Conservation (phyloP, 2,329 filamentous ascomycete species). For the Davidsoniella australis region DNA sequence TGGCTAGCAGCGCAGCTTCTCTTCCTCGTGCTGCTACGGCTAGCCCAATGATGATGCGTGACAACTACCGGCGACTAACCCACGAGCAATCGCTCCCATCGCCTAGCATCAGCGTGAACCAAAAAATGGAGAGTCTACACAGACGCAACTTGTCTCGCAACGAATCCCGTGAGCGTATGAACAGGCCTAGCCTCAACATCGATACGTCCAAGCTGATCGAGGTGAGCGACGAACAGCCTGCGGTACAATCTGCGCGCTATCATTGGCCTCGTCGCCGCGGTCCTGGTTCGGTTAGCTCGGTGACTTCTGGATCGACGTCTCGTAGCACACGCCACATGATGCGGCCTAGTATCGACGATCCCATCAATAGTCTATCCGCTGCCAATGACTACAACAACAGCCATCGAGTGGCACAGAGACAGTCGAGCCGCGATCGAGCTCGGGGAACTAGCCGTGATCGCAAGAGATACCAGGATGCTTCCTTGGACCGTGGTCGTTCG, state of each 20-base stretch:
- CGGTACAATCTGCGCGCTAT: slow-evolving; percentile 32
- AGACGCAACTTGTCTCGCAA: slow-evolving; percentile 57
- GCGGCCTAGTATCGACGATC: slow-evolving; percentile 53
- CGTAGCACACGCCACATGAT: slow-evolving; percentile 28
- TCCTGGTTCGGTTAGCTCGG: slow-evolving; percentile 39
- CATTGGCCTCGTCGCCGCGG: slow-evolving; percentile 37
- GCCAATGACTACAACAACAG: slow-evolving; percentile 38
- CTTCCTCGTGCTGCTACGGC: slow-evolving; percentile 44
- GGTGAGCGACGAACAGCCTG: slow-evolving; percentile 25
- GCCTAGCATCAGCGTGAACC: slow-evolving; percentile 37
- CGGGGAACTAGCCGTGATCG: slow-evolving; percentile 21
- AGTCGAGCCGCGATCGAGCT: background rate
- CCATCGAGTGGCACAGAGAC: slow-evolving; percentile 13
- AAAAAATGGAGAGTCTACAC: slow-evolving; percentile 40
- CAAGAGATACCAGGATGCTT: slow-evolving; percentile 36
- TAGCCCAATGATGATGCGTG: slow-evolving; percentile 46
- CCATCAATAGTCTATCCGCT: slow-evolving; percentile 71
- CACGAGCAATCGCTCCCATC: slow-evolving; percentile 40
- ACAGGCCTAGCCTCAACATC: slow-evolving; percentile 30
- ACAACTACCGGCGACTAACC: slow-evolving; percentile 24
- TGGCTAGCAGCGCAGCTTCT: too few species aligned
- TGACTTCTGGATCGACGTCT: slow-evolving; percentile 37
- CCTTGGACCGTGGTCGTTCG: slow-evolving; percentile 53
- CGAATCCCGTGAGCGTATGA: slow-evolving; percentile 59
- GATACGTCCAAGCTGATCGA: slow-evolving; percentile 3